Conservation (phyloP, 371 early-diverging fungal species). For the Rhizomucor pusillus region DNA sequence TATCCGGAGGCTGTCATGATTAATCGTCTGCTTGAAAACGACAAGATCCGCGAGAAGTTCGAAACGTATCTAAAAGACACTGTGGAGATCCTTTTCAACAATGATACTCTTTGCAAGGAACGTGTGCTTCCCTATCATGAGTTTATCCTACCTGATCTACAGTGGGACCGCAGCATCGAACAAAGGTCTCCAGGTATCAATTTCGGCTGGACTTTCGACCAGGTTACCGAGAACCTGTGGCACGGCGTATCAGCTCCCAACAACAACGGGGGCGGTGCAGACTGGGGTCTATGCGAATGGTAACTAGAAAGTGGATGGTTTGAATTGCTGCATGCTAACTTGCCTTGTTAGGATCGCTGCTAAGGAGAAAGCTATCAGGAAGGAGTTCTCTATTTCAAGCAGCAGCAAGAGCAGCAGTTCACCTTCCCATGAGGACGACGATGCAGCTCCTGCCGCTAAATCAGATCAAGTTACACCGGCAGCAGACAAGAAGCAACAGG, state of each 20-base stretch:
- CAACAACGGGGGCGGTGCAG: constrained; percentile 46
- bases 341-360: too few relatives aligned
- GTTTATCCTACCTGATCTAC: constrained; percentile 48
- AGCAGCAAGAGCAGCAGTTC: too few relatives aligned
- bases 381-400: too few relatives aligned
- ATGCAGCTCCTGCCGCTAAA: too few relatives aligned
- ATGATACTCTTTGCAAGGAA: constrained; percentile 46
- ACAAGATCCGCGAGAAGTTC: constrained; percentile 32
- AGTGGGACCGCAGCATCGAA: constrained; percentile 50
- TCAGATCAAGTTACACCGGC: too few relatives aligned
- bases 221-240: constrained; percentile 44
- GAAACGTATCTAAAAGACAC: constrained; percentile 52
- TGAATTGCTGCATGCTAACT: too few relatives aligned
- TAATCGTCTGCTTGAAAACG: constrained; percentile 50
- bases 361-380: too few relatives aligned
- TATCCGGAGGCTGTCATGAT: constrained; percentile 49
- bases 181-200: constrained; percentile 57
- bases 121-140: constrained; percentile 50
- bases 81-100: constrained; percentile 51
- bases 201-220: constrained; percentile 46
- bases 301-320: too few relatives aligned
- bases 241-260: constrained; percentile 29
- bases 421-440: too few relatives aligned
- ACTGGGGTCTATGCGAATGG: constrained; percentile 48
- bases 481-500: too few relatives aligned